Evolutionary conservation across 495 filamentous ascomycete species (phyloP), one percentile per base, ranked within the genome.

Genomic region (Podospora appendiculata): DNA sequence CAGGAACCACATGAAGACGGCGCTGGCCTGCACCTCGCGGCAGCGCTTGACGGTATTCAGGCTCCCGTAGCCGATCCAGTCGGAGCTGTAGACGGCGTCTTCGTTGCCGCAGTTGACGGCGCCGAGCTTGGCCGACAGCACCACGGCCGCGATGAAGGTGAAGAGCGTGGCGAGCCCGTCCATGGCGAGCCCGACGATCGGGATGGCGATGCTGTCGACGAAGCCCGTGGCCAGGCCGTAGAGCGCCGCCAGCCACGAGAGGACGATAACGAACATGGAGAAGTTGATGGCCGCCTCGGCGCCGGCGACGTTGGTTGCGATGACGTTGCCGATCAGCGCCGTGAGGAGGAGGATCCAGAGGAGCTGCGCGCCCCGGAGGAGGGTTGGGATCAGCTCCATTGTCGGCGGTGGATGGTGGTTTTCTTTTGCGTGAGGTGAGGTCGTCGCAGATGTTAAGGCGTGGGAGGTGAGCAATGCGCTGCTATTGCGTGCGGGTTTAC

Each of bases 1-100:
- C 11, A 77, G 61, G 61, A 76, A 75, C 73, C 73, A 77, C 63
- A 75, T 66, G 51, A 77, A 77, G 4, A 64, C 73, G 25, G 67
- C 68, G 45, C 65, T 58, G n/a, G 74, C 73, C 59, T 77, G 74
- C 48, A 77, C 64, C 68, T 76, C 66, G 49, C 72, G 65, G 63
- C 74, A 77, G 48, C 73, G 64, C 65, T 75, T 75, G 50, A 63
- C 41, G 49, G 70, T 61, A 51, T 74, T 38, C 32, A 16, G 54
- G 55, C 70, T 75, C 14, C 73, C 74, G 55, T 71, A 77, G 9
- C 58, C 74, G 54, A 77, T 77, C 67, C 72, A 77, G 52, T 64
- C 59, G 51, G 9, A 36, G 10, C 49, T 35, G 39, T 57, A 43
- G 25, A 25, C 25, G 14, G 38, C 48, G 19, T 45, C 17, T 6